Evolutionary conservation across 2,329 filamentous ascomycete species (phyloP), one percentile per base, ranked within the genome.

Genomic region (Monosporascus sp.): DNA sequence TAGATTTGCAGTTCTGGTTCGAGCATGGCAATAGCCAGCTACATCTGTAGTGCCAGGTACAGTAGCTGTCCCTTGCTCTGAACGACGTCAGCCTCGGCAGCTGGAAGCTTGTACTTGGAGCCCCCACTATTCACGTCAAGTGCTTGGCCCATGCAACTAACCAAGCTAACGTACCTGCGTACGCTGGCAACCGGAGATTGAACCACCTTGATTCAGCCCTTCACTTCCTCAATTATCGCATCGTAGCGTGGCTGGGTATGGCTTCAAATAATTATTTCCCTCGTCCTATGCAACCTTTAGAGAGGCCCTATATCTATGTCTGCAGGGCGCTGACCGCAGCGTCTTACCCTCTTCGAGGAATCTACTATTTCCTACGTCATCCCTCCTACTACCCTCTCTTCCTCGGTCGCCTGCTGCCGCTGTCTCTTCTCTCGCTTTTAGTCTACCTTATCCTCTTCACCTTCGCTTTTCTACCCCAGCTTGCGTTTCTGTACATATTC

Each of bases 401-500:
- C 59, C 77, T 82, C 53, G 78, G 88, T 24, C 85, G 92, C 17
- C 76, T 99, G 3, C 72, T 97, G 0, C 92, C 93, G 0, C 79
- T 96, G 27, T 82, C 89, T 3, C 74, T 97, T 16, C 86, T 97
- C 14, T 96, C 92, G 0, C 75, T 87, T 16, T 83, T 94, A 52
- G 88, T 97, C 16, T 89, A 96, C 57, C 75, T 86, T n/a, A 77
- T 95, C 20, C 82, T 97, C 20, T 97, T 97, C 70, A 78, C 90
- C 14, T 95, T 94, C 70, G 79, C 90, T 1, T 97, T 96, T 62
- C 73, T 97, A 3, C 93, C 93, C 0, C 90, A 97, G 68, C 91
- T 91, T 52, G 89, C 89, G 1, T 89, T 99, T 64, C 80, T 99
- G 22, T 86, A 88, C 17, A 82, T 97, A 60, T 97, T 97, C 69